Conservation (phyloP, 2,329 filamentous ascomycete genomes). For the Penicillium brevicompactum region DNA sequence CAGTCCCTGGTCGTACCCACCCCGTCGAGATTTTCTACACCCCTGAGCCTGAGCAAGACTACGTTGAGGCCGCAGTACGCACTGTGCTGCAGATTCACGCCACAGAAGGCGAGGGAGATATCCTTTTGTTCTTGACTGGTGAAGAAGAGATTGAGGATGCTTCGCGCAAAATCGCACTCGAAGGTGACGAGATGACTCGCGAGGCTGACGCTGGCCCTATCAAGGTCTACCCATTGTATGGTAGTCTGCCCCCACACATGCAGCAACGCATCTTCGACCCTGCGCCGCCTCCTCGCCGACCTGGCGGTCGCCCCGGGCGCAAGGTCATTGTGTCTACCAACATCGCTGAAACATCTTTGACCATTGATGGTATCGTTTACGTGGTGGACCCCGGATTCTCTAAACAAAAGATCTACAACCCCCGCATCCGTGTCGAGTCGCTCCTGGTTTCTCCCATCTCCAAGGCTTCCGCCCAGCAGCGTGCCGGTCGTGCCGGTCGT, state of each 20-base stretch:
- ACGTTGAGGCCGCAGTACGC: constrained; percentile 90
- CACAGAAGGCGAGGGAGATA: constrained; percentile 87
- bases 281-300: constrained; percentile 71
- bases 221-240: constrained; percentile 90
- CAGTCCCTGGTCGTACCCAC: constrained; percentile 91
- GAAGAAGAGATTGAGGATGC: constrained; percentile 99
- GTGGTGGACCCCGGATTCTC: constrained; percentile 99
- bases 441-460: constrained; percentile 97
- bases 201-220: constrained; percentile 91
- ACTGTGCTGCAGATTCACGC: constrained; percentile 97
- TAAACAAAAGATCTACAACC: constrained; percentile 99
- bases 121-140: constrained; percentile 91
- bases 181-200: constrained; percentile 86
- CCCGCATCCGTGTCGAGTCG: constrained; percentile 92
- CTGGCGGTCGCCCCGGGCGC: constrained; percentile 81
- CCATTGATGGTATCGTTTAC: constrained; percentile 98
- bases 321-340: constrained; percentile 96
- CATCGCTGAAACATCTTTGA: constrained; percentile 96
- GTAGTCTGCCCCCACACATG: constrained; percentile 85
- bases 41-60: constrained; percentile 91
- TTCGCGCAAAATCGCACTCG: constrained; percentile 84
- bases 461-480: constrained; percentile 94
- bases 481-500: constrained; percentile 98
- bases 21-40: constrained; percentile 99
- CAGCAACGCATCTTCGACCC: constrained; percentile 96